phyloP scores from a whole-genome alignment of 169 alveolate genomes.

The Neospora caninum region DNA sequence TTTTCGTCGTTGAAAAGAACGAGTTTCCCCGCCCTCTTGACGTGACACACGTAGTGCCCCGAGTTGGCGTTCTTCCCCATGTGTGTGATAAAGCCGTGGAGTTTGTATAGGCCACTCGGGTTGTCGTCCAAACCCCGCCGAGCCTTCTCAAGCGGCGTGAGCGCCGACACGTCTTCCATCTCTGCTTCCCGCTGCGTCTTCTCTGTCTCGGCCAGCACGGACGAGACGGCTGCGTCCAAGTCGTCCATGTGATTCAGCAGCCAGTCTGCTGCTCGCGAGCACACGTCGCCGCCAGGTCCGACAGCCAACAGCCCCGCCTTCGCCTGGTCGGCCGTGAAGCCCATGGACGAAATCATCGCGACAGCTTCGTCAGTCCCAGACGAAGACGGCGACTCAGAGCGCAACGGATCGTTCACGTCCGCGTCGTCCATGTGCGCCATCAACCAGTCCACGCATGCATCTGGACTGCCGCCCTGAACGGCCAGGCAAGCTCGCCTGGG shows the following conservation, averaged over 20 bases:
- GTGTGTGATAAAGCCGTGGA: conserved; percentile 85
- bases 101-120: conserved; percentile 75
- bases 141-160: conserved; percentile 41
- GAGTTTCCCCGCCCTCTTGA: conserved; percentile 76
- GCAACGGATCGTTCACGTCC: conserved; percentile 58
- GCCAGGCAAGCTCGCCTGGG: conserved; percentile 62
- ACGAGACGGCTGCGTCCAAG: conserved; percentile 50
- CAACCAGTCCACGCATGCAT: conserved; percentile 66
- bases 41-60: conserved; percentile 89
- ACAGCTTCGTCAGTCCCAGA: background rate
- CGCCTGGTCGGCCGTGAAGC: conserved; percentile 38
- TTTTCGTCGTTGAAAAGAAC: conserved; percentile 66
- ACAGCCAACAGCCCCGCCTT: conserved; percentile 22
- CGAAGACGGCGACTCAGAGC: background rate
- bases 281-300: background rate
- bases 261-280: conserved; percentile 69
- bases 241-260: conserved; percentile 52
- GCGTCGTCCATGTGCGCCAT: conserved; percentile 65
- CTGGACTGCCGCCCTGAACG: conserved; percentile 24
- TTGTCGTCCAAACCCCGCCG: conserved; percentile 44
- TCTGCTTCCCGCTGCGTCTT: conserved; percentile 1
- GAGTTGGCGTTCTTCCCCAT: conserved; percentile 86
- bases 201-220: background rate
- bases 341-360: conserved; percentile 27
- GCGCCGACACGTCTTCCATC: conserved; percentile 6